Base-by-base conservation (phyloP, 345 rosid species). In the Eutrema yunnanense region DNA sequence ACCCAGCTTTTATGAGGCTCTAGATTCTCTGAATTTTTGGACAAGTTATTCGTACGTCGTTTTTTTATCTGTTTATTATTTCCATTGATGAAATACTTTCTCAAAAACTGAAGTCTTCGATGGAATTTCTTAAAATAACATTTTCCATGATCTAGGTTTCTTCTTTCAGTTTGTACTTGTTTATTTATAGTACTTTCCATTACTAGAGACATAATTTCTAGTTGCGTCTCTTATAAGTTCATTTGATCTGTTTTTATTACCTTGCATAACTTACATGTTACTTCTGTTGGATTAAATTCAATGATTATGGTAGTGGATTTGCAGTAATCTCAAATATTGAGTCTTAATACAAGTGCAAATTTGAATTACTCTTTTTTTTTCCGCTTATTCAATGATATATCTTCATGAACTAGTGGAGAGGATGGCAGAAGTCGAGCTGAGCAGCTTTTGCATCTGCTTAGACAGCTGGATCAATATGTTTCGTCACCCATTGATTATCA, bases 371-470 rank as follows among this genome's bases (percentile, higher is more conserved):
- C 22, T 63, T 26, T 40, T 11, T n/a, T 34, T 63, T 32, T 14
- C 30, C 11, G 12, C 51, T 76, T 37, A 62, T 38, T 53, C 10
- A 62, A 4, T 16, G 38, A 40, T 55, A 37, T 68, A 19, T 73
- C 56, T 82, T 59, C 68, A 74, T 77, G 60, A 76, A 74, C 68
- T 80, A 94, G 98, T 80, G 98, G 98, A 81, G 98, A 89, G 86
- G 98, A 94, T 84, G 98, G 98, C 69, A 82, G 97, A 87, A 94
- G 96, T 80, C 83, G 98, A 76, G 95, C 96, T 2, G 98, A 94
- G 87, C 98, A 94, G 80, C 89, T 94, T 46, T 73, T 91, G 83
- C 98, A 94, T 82, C 85, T 94, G 46, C 78, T 91, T 83, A 89
- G 95, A 82, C 96, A 86, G 75, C 79, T 88, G 80, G 98, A 94